A percentile compares a stretch with the other conserved stretches of the same genome.
phyloP scores from a whole-genome alignment of 1,139 yeast species.

The Suhomyces coccinellae region DNA sequence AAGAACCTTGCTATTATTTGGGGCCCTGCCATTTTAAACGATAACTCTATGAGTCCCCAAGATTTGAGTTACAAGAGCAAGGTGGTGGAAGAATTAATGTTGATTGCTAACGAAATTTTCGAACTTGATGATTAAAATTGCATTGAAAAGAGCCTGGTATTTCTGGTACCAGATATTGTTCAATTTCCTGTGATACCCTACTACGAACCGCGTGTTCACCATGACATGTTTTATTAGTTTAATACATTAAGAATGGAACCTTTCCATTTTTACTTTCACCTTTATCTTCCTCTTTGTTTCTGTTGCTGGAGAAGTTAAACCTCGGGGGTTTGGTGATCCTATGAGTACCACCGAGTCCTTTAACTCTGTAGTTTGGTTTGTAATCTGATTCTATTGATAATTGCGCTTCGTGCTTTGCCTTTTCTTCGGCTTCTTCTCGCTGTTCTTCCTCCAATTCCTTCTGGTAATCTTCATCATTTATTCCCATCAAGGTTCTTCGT shows the following conservation, averaged over 20 bases:
- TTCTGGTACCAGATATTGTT: neutral
- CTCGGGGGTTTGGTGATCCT: constrained; percentile 35
- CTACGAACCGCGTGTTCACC: neutral
- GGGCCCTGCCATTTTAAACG: constrained; percentile 86
- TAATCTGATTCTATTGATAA: constrained; percentile 13
- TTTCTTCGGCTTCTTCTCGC: constrained; percentile 11
- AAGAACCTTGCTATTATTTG: constrained; percentile 83
- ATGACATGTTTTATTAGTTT: constrained; percentile 3
- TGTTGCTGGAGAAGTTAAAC: constrained; percentile 24
- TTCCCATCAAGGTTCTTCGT: constrained; percentile 33
- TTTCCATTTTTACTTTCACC: constrained; percentile 12
- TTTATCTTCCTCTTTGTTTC: constrained; percentile 11
- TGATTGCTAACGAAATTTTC: constrained; percentile 84
- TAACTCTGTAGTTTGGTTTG: constrained; percentile 29
- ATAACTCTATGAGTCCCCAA: constrained; percentile 62
- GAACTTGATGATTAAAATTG: constrained; percentile 55
- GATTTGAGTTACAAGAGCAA: constrained; percentile 81
- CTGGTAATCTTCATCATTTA: constrained; percentile 44
- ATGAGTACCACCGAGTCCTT: constrained; percentile 22
- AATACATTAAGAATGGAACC: constrained; percentile 18
- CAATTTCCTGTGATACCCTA: neutral
- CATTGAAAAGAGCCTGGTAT: neutral
- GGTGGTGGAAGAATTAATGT: constrained; percentile 79
- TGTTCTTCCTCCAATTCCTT: constrained; percentile 21
- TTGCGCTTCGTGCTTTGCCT: constrained; percentile 11